Evolutionary conservation across 1,284 basidiomycete species (phyloP), one percentile per base, ranked within the genome.

Genomic region (Marasmius tenuissimus): DNA sequence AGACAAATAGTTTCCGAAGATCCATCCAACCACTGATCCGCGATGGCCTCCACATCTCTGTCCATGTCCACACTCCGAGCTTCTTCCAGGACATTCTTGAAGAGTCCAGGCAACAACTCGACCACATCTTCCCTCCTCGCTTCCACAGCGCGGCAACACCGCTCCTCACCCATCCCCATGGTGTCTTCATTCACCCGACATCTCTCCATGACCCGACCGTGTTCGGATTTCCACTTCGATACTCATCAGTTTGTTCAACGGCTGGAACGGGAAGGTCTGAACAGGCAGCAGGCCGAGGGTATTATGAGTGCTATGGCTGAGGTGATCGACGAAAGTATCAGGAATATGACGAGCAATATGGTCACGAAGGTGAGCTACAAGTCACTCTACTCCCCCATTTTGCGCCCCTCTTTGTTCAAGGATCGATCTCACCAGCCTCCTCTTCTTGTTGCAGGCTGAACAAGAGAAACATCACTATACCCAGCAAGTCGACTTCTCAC

Each of bases 401-500:
- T 42, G 40, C 40, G 12, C 6, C 11, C n/a, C n/a, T n/a, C 11
- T 12, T 12, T 42, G 16, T 47, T 5, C 16, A 11, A 47, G 45
- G 20, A 11, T 47, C 40, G 6, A 18, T 47, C 20, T 16, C 20
- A 18, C 45, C n/a, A n/a, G n/a, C 16, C 2, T n/a, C n/a, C 40
- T n/a, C 16, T 47, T 1, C 45, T 47, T 45, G 4, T 20, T 20
- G 20, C 16, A 47, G 73, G 87, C 92, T 1, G 94, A 97, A 68
- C 94, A 97, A 72, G 96, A 97, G 78, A 97, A 97, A 94, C 90
- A 94, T 74, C 92, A 94, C 69, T 97, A 97, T 73, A 96, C 93
- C 27, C 94, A 96, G 73, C 93, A 97, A 81, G 96, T 99, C 63
- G 97, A 98, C 77, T 98, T 99, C 75, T 93, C 96, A 5, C 91